Conservation (phyloP, 768 basidiomycete species). For the Psilocybe sp. region DNA sequence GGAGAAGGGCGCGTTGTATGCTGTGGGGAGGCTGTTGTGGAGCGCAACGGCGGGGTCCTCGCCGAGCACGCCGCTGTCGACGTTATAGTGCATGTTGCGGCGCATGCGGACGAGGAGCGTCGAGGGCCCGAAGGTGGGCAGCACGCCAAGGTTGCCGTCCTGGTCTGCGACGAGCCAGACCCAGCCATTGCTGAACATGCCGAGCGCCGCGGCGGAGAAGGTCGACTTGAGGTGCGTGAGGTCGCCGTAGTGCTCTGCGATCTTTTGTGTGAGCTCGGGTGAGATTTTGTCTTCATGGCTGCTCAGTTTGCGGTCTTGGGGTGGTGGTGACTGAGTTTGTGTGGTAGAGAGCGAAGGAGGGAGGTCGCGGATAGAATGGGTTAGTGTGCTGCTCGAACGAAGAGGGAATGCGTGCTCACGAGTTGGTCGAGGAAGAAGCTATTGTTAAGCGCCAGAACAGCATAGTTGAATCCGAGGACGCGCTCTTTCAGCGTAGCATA, state of each 20-base stretch:
- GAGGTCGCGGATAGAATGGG: slow-evolving; percentile 5
- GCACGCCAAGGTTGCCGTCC: slow-evolving; percentile 56
- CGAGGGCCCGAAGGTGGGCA: slow-evolving; percentile 87
- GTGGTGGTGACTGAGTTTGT: slow-evolving; percentile 36
- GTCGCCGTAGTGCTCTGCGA: slow-evolving; percentile 55
- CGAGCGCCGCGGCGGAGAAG: slow-evolving; percentile 72
- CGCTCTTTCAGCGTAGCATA: slow-evolving; percentile 57
- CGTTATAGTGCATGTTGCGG: slow-evolving; percentile 20
- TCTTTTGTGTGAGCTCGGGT: slow-evolving; percentile 25
- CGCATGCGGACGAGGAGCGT: slow-evolving; percentile 79
- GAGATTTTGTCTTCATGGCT: slow-evolving; percentile 38
- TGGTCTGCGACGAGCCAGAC: slow-evolving; percentile 85
- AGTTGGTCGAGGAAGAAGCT: slow-evolving; percentile 88
- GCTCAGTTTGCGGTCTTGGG: slow-evolving; percentile 21
- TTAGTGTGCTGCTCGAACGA: not conserved
- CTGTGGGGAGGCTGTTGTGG: slow-evolving; percentile 21
- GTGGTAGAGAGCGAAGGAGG: not conserved
- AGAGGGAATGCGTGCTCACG: slow-evolving; percentile 46
- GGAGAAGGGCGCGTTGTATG: not conserved
- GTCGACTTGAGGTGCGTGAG: slow-evolving; percentile 69
- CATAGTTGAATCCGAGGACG: slow-evolving; percentile 84
- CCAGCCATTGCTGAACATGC: slow-evolving; percentile 78
- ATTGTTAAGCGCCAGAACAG: slow-evolving; percentile 91
- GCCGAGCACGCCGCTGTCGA: slow-evolving; percentile 14
- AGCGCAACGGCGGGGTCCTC: slow-evolving; percentile 18